A percentile compares a stretch with the other conserved stretches of the same genome.
phyloP scores from a whole-genome alignment of 2,329 filamentous ascomycete genomes.

The Lasiodiplodia hormozganensis region DNA sequence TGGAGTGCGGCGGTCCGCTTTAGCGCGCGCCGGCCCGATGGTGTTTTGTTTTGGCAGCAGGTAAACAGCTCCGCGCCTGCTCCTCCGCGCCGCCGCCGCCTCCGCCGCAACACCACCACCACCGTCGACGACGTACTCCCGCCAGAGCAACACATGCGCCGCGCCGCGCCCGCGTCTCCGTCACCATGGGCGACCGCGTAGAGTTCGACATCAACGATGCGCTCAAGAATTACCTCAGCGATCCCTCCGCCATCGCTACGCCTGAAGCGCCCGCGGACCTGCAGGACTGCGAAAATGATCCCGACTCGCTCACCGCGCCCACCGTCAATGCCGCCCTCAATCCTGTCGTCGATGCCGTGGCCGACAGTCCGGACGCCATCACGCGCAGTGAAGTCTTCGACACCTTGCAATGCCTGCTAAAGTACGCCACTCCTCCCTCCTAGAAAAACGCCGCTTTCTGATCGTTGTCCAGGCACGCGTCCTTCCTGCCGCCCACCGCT shows the following conservation, averaged over 20 bases:
- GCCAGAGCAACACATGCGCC: constrained; percentile 32
- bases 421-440: constrained; percentile 70
- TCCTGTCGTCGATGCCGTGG: constrained; percentile 89
- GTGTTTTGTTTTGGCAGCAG: constrained; percentile 16
- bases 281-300: constrained; percentile 90
- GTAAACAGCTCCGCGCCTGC: constrained; percentile 20
- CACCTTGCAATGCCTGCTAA: constrained; percentile 92
- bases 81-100: constrained; percentile 31
- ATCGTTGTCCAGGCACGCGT: constrained; percentile 71
- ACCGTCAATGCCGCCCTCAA: constrained; percentile 88
- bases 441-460: not conserved
- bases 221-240: constrained; percentile 95
- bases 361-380: constrained; percentile 89
- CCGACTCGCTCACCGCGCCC: constrained; percentile 78
- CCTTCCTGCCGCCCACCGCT: constrained; percentile 78
- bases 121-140: constrained; percentile 34
- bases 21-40: not conserved
- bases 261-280: constrained; percentile 84
- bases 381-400: constrained; percentile 81
- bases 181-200: constrained; percentile 70
- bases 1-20: not conserved
- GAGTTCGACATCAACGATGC: constrained; percentile 96
- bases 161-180: constrained; percentile 33
- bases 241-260: constrained; percentile 81
- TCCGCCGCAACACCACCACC: constrained; percentile 24